Evolutionary conservation across 1,139 yeast genomes (phyloP).

Genomic region (Hyphopichia buzzinii): DNA sequence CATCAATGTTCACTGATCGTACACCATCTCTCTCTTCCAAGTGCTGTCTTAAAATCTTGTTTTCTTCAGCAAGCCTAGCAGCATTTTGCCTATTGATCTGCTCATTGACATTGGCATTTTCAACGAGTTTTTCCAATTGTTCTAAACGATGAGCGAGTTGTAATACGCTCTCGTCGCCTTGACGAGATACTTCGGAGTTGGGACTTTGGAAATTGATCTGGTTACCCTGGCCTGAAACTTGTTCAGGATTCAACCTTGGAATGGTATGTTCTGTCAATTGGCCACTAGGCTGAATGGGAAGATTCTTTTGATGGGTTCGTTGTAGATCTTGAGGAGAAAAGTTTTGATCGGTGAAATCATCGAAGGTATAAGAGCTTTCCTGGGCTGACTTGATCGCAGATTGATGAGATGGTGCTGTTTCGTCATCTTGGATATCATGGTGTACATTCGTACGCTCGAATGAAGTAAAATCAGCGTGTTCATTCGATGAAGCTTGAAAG

Average conservation of each 20-base stretch:
- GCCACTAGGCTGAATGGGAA: background rate
- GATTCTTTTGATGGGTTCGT: background rate
- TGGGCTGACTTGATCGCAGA: constrained; percentile 3
- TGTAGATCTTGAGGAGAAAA: background rate
- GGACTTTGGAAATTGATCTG: constrained; percentile 1
- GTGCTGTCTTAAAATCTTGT: constrained; percentile 13
- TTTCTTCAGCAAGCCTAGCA: constrained; percentile 14
- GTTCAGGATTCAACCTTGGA: constrained; percentile 2
- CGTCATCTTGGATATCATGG: background rate
- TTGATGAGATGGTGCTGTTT: constrained; percentile 1
- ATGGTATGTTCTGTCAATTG: constrained; percentile 2
- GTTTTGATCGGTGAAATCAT: constrained; percentile 16
- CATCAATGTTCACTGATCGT: background rate
- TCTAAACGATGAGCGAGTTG: constrained; percentile 11
- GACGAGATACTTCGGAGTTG: background rate
- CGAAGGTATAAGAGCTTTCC: constrained; percentile 31
- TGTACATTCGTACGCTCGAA: constrained; percentile 7
- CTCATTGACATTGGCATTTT: constrained; percentile 9
- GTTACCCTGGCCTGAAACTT: constrained; percentile 3
- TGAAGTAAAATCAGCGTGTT: constrained; percentile 26
- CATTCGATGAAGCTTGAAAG: background rate
- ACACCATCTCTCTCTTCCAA: constrained; percentile 7
- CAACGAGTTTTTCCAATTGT: constrained; percentile 17
- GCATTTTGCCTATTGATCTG: constrained; percentile 6
- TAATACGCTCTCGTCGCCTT: constrained; percentile 7